Base-by-base conservation (phyloP, 2,329 filamentous ascomycete genomes). In the Diaporthe caulivora region DNA sequence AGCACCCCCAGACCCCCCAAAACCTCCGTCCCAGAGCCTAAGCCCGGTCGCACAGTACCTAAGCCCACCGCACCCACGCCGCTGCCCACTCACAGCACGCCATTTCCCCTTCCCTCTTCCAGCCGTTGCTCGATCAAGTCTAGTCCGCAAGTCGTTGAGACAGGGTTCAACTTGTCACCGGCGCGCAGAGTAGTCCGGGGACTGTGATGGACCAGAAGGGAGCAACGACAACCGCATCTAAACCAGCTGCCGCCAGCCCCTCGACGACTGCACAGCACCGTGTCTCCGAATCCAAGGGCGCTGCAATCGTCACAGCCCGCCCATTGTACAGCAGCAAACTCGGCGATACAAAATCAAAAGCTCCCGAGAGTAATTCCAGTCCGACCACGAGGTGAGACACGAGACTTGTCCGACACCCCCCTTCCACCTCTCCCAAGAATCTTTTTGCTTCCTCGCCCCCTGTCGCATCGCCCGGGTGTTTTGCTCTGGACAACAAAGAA, bases 371-470 rank as follows among this genome's bases (percentile, higher is more conserved):
- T 62, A 75, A 58, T 70, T 76, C 79, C 68, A 78, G 75, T 75
- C 76, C 78, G 75, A 77, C 79, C 75, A 77, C 77, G 54, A 81
- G 80, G 80, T 82, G 76, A 81, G 80, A 80, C 78, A 80, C 78
- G 75, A 78, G 75, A 78, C 75, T 76, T 77, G 71, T 68, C 71
- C 76, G 75, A 60, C 74, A 74, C 73, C 54, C 70, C 74, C 37
- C 37, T 40, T 40, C 37, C 11, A 8, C 6, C 8, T 40, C 37
- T 2, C 37, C 37, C 37, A 40, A 40, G 75, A 71, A 76, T 54
- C 76, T 74, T 77, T 77, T 76, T 73, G 62, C 47, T 40, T 64
- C 58, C 44, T 68, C 57, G 57, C 58, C 55, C 34, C 47, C 49
- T 71, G 53, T 70, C 51, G 53, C 47, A n/a, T 40, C 55, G 67